These are phyloP conservation scores for Veloporphyrellus conicus DNA, from an alignment of 1,284 basidiomycete genomes.

Conservation along the genomic window DNA sequence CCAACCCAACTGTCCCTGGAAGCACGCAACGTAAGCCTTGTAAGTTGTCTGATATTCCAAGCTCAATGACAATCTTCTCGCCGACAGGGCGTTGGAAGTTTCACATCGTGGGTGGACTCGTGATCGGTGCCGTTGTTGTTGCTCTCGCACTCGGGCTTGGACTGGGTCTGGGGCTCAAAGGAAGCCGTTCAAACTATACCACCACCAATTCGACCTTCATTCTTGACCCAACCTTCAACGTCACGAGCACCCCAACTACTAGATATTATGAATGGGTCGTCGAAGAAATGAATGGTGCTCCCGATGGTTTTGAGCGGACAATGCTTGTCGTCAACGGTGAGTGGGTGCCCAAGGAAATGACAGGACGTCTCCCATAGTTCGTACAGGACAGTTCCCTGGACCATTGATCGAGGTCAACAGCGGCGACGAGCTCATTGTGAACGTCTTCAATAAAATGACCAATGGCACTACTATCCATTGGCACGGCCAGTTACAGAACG, in stretches of 20 bases:
- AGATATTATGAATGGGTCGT: constrained; percentile 33
- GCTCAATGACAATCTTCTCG: background rate
- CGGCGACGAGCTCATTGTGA: constrained; percentile 31
- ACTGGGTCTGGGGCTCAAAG: constrained; percentile 29
- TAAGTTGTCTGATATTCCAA: constrained; percentile 1
- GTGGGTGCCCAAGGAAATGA: background rate
- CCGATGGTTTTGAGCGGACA: constrained; percentile 29
- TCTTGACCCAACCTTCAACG: constrained; percentile 27
- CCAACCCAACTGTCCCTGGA: background rate
- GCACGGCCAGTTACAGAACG: constrained; percentile 35
- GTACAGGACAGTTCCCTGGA: constrained; percentile 31
- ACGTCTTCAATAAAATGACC: constrained; percentile 32
- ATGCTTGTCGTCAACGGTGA: constrained; percentile 34
- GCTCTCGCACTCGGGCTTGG: constrained; percentile 30
- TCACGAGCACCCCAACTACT: constrained; percentile 29
- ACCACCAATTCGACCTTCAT: constrained; percentile 31
- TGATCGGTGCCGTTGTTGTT: constrained; percentile 16
- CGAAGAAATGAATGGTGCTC: constrained; percentile 28
- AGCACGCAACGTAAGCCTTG: constrained; percentile 16
- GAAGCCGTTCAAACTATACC: constrained; percentile 15
- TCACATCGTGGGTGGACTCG: constrained; percentile 11
- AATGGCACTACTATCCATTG: constrained; percentile 33
- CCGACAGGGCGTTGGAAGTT: constrained; percentile 21
- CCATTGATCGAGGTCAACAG: constrained; percentile 33
- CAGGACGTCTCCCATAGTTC: constrained; percentile 1